phyloP scores from a whole-genome alignment of 345 rosid species.

The Kernera saxatilis region DNA sequence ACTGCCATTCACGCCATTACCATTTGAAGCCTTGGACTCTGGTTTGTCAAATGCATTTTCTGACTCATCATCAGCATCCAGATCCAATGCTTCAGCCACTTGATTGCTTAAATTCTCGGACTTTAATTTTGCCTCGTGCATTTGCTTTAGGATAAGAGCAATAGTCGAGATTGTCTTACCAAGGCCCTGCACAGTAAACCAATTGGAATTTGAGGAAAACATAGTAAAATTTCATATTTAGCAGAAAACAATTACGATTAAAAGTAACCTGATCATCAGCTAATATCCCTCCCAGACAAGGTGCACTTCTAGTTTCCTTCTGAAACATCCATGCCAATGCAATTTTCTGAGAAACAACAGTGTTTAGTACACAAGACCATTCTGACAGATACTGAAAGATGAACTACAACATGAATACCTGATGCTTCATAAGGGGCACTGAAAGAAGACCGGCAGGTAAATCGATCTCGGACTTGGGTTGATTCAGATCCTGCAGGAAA shows the following conservation, averaged over 20 bases:
- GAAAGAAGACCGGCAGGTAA: slow-evolving; percentile 81
- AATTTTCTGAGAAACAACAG: slow-evolving; percentile 62
- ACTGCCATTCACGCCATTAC: slow-evolving; percentile 33
- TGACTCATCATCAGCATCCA: slow-evolving; percentile 75
- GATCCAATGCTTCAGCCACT: slow-evolving; percentile 70
- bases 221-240: background rate
- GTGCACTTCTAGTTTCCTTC: slow-evolving; percentile 76
- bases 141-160: slow-evolving; percentile 87
- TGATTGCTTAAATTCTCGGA: slow-evolving; percentile 37
- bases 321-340: slow-evolving; percentile 98
- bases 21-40: slow-evolving; percentile 26
- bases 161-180: slow-evolving; percentile 95
- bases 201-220: background rate
- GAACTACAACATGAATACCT: slow-evolving; percentile 45
- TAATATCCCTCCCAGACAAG: slow-evolving; percentile 90
- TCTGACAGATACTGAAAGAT: slow-evolving; percentile 8
- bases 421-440: slow-evolving; percentile 85
- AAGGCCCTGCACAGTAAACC: slow-evolving; percentile 63
- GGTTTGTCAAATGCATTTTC: slow-evolving; percentile 8
- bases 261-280: slow-evolving; percentile 93
- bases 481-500: slow-evolving; percentile 69
- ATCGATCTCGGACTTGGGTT: slow-evolving; percentile 65
- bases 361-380: slow-evolving; percentile 9
- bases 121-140: slow-evolving; percentile 51
- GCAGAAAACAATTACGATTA: background rate